Conservation (phyloP, 2,329 filamentous ascomycete species). For the Chaetomiaceae sp. region DNA sequence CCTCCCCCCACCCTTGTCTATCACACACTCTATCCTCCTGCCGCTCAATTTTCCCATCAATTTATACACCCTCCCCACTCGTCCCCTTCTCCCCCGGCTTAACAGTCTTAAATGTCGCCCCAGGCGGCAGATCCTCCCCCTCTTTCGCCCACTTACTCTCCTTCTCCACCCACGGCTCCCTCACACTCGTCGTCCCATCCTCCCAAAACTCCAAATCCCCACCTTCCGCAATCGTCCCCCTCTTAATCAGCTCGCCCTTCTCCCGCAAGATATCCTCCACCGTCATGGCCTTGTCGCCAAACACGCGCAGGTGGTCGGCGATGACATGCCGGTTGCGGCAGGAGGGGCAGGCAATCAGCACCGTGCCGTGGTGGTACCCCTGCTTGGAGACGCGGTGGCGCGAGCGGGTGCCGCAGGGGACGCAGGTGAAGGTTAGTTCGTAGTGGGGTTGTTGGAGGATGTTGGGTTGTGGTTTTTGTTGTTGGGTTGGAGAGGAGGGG, state of each 20-base stretch:
- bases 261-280: slow-evolving; percentile 74
- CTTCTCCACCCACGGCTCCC: slow-evolving; percentile 21
- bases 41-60: not conserved
- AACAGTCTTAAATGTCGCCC: slow-evolving; percentile 29
- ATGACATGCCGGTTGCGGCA: slow-evolving; percentile 90
- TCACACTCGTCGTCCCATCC: slow-evolving; percentile 51
- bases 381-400: slow-evolving; percentile 86
- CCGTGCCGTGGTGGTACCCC: slow-evolving; percentile 86
- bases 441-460: slow-evolving; percentile 61
- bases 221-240: slow-evolving; percentile 65
- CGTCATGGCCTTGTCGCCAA: slow-evolving; percentile 65
- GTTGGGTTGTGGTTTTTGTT: too few relatives aligned
- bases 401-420: slow-evolving; percentile 75
- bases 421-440: slow-evolving; percentile 87
- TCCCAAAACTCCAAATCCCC: slow-evolving; percentile 94
- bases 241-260: slow-evolving; percentile 69
- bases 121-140: slow-evolving; percentile 23
- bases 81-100: slow-evolving; percentile 17
- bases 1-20: not conserved
- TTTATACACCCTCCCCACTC: not conserved
- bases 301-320: slow-evolving; percentile 78
- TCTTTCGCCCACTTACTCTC: slow-evolving; percentile 1
- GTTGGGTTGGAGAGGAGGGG: too few relatives aligned
- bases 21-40: not conserved
- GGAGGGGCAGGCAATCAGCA: slow-evolving; percentile 80